These are phyloP conservation scores for Phlyctochytrium arcticum DNA, from an alignment of 192 early-diverging fungal genomes.

Conservation along the genomic window DNA sequence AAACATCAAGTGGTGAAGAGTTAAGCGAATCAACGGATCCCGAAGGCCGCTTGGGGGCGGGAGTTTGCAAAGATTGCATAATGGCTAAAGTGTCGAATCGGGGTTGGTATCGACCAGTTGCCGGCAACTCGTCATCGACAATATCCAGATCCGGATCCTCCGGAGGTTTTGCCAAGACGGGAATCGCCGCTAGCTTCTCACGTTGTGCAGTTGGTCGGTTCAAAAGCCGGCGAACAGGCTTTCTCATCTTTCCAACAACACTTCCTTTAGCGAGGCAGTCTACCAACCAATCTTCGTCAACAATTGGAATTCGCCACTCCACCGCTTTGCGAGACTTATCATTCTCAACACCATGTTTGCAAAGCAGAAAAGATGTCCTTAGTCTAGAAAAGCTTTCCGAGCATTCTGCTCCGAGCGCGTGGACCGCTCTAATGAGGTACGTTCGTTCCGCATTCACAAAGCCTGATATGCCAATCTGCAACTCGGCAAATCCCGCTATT, in stretches of 20 bases:
- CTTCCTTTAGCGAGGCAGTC: no score
- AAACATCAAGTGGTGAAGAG: conserved; percentile 1
- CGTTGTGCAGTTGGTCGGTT: no score
- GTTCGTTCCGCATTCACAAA: conserved; percentile 54
- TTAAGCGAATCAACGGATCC: neutral
- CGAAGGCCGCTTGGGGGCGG: neutral
- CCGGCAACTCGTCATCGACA: conserved; percentile 8
- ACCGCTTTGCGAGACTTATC: conserved; percentile 27
- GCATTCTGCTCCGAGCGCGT: conserved; percentile 39
- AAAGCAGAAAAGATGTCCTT: conserved; percentile 34
- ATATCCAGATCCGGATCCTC: neutral
- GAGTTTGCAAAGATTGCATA: conserved; percentile 3
- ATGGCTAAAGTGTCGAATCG: conserved; percentile 14
- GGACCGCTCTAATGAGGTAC: conserved; percentile 46
- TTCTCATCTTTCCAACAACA: no score
- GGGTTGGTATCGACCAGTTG: neutral
- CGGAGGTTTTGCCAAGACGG: no score
- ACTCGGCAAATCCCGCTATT: neutral
- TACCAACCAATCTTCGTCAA: conserved; percentile 36
- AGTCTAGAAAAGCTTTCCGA: conserved; percentile 48
- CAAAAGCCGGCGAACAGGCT: no score
- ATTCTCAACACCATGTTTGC: neutral
- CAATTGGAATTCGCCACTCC: conserved; percentile 40
- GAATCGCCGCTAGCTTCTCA: no score
- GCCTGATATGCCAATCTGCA: conserved; percentile 50